Base-by-base conservation (phyloP, 163 green algal genomes). In the Chlorella variabilis region DNA sequence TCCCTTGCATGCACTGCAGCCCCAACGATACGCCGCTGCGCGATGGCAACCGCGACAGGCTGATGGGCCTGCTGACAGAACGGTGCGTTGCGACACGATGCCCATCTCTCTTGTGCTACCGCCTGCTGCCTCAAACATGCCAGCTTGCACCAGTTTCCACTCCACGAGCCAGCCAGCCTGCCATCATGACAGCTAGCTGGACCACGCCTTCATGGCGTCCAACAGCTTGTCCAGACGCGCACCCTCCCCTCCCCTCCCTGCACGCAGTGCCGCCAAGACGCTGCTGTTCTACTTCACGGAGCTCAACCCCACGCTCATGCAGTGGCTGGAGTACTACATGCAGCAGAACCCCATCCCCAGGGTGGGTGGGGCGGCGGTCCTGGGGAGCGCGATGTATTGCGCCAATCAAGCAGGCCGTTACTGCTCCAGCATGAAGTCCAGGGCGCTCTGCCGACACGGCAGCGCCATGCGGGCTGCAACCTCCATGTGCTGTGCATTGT, bases 41-140 rank as follows among this genome's bases (percentile, higher is more conserved):
- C n/a, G 94, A 97, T 62, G 94, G 91, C 51, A 98, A 97, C 87
- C 68, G 93, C 0, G 94, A 98, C 80, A 74, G 93, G 3, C 76
- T 97, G 5, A 92, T 98, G 51, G 94, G 94, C 4, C 85, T 98
- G 65, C 85, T 98, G 3, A 97, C 93, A 1, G 88, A 94, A 29
- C 81, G 92, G 81, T 90, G 38, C 36, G 65, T 8, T 6, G 27
- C 61, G 11, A 23, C 29, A 8, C 9, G 15, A 8, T 71, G 45
- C 11, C 45, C 15, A 11, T 54, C 45, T 54, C 45, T 54, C 11
- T 54, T 54, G 15, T 54, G 45, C 45, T 54, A 15, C 45, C 15
- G 11, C n/a, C n/a, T n/a, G n/a, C n/a, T n/a, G n/a, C n/a, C n/a
- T n/a, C n/a, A n/a, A n/a, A n/a, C n/a, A n/a, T n/a, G n/a, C n/a